phyloP scores from a whole-genome alignment of 73 alveolate genomes.

The Paramecium tetraurelia region DNA sequence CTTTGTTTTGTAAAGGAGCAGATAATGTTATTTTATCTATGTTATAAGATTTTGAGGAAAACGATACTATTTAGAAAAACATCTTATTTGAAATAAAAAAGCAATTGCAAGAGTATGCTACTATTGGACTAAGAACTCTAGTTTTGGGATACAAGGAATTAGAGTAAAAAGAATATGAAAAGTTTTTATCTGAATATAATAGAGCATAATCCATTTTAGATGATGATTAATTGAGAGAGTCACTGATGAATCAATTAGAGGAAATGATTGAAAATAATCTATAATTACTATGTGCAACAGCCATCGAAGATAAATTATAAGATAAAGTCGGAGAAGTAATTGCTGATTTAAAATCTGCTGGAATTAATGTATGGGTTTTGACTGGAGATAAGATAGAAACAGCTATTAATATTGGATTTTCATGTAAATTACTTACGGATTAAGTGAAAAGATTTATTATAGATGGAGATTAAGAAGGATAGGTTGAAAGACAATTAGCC shows the following conservation, averaged over 20 bases:
- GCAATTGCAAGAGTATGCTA: slow-evolving; percentile 66
- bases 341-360: slow-evolving; percentile 50
- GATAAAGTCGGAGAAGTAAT: slow-evolving; percentile 73
- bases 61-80: slow-evolving; percentile 28
- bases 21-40: slow-evolving; percentile 63
- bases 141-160: slow-evolving; percentile 75
- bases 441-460: slow-evolving; percentile 48
- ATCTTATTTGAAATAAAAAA: not conserved
- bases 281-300: slow-evolving; percentile 74
- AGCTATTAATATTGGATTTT: slow-evolving; percentile 69
- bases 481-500: slow-evolving; percentile 25
- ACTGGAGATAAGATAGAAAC: slow-evolving; percentile 80
- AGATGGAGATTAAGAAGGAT: slow-evolving; percentile 64
- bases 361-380: slow-evolving; percentile 70
- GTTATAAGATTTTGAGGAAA: slow-evolving; percentile 41
- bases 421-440: slow-evolving; percentile 59
- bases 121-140: slow-evolving; percentile 78
- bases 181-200: slow-evolving; percentile 65
- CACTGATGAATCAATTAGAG: slow-evolving; percentile 50
- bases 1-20: slow-evolving; percentile 75
- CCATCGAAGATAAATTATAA: slow-evolving; percentile 77
- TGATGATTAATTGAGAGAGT: slow-evolving; percentile 71
- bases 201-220: slow-evolving; percentile 41
- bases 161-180: slow-evolving; percentile 69
- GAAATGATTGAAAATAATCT: slow-evolving; percentile 70